Percentiles rank a stretch among this genome's conserved stretches.
phyloP scores from a whole-genome alignment of 2,329 filamentous ascomycete genomes.

The Ambrosiella xylebori region DNA sequence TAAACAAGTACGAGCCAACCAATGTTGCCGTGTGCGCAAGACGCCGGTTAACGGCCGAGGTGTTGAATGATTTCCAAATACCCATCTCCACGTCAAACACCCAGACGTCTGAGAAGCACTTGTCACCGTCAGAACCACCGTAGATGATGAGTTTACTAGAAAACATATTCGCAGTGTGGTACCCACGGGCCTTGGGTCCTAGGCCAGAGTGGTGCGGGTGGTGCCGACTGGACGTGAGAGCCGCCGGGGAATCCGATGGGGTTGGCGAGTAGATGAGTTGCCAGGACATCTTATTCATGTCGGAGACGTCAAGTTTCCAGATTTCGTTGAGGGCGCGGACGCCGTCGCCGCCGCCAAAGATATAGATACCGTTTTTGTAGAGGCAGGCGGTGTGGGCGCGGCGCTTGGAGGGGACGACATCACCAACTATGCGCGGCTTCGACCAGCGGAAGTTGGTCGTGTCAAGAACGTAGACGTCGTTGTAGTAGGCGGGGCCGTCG shows the following conservation, averaged over 20 bases:
- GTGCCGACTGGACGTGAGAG: not conserved
- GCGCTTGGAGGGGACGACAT: conserved; percentile 40
- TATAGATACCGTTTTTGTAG: conserved; percentile 53
- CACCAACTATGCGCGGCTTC: conserved; percentile 41
- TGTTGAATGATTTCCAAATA: conserved; percentile 40
- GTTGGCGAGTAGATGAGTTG: conserved; percentile 39
- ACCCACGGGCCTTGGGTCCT: conserved; percentile 44
- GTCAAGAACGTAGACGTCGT: conserved; percentile 55
- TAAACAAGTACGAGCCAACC: conserved; percentile 52
- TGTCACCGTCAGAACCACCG: conserved; percentile 51
- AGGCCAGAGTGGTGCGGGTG: not conserved
- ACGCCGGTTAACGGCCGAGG: conserved; percentile 43
- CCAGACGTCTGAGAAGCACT: conserved; percentile 60
- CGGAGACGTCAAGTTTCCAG: conserved; percentile 53
- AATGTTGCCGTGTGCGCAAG: conserved; percentile 53
- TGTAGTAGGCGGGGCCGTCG: conserved; percentile 54
- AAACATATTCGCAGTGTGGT: conserved; percentile 58
- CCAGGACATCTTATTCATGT: conserved; percentile 52
- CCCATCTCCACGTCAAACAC: conserved; percentile 50
- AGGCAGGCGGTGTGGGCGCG: conserved; percentile 54
- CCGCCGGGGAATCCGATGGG: conserved; percentile 14
- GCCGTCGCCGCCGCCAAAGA: conserved; percentile 56
- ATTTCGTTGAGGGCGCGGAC: conserved; percentile 55
- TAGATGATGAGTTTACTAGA: conserved; percentile 56
- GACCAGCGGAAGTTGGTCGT: conserved; percentile 52